phyloP scores from a whole-genome alignment of 495 filamentous ascomycete species.

The Penicillium taxi region DNA sequence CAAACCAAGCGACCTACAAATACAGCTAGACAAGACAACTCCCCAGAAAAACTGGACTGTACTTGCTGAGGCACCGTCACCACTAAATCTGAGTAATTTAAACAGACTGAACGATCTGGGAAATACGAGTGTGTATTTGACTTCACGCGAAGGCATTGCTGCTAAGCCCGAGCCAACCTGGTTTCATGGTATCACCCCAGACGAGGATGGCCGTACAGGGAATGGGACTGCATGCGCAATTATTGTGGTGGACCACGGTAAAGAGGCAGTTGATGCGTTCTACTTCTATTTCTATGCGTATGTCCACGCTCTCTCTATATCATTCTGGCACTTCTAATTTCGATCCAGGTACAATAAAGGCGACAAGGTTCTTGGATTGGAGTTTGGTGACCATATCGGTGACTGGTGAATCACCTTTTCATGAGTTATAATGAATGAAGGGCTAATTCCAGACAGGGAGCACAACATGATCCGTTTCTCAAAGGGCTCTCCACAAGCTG shows the following conservation, averaged over 20 bases:
- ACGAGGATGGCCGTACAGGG: slow-evolving; percentile 39
- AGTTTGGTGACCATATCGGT: slow-evolving; percentile 56
- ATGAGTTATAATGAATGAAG: background rate
- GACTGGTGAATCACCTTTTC: slow-evolving; percentile 42
- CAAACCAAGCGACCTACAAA: slow-evolving; percentile 49
- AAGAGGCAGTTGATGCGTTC: slow-evolving; percentile 52
- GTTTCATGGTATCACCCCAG: slow-evolving; percentile 44
- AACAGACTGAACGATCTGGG: slow-evolving; percentile 43
- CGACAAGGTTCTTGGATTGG: slow-evolving; percentile 39
- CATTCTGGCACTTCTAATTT: background rate
- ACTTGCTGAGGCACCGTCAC: slow-evolving; percentile 31
- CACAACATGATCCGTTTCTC: slow-evolving; percentile 62
- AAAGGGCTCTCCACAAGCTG: slow-evolving; percentile 45
- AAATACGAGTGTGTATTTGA: slow-evolving; percentile 49
- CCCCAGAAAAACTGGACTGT: slow-evolving; percentile 46
- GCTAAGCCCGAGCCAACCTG: slow-evolving; percentile 43
- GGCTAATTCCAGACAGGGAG: slow-evolving; percentile 40
- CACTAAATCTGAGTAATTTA: slow-evolving; percentile 49
- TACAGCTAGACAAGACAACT: slow-evolving; percentile 47
- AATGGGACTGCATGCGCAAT: slow-evolving; percentile 42
- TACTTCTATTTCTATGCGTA: slow-evolving; percentile 64
- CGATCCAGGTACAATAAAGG: slow-evolving; percentile 41
- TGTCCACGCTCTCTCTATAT: slow-evolving; percentile 7
- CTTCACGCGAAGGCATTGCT: slow-evolving; percentile 48
- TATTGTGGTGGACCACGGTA: slow-evolving; percentile 49